These are phyloP conservation scores for Yamagishiella unicocca DNA, from an alignment of 139 green algal genomes.

Conservation along the genomic window DNA sequence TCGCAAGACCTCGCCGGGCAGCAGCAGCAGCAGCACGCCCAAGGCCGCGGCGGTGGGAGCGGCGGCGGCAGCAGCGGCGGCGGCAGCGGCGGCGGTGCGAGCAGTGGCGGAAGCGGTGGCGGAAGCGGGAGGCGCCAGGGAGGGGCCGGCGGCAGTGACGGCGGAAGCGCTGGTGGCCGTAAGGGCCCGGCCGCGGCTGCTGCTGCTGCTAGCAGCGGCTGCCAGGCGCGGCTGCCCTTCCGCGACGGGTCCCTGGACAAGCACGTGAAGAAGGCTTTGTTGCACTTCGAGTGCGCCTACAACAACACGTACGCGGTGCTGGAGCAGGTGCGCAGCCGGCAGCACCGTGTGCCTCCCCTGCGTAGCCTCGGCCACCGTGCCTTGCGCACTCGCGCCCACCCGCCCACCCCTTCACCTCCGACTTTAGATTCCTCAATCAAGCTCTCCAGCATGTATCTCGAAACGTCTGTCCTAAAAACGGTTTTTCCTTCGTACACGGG, in stretches of 20 bases:
- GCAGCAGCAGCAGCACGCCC: not conserved
- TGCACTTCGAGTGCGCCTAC: slow-evolving; percentile 10
- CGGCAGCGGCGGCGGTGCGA: not conserved
- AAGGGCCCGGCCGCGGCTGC: not conserved
- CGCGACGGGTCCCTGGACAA: slow-evolving; percentile 5
- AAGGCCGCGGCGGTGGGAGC: not conserved
- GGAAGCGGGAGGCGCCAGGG: not conserved
- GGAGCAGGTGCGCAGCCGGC: not conserved
- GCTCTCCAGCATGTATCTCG: no score
- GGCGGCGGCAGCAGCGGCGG: not conserved
- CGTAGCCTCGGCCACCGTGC: not conserved
- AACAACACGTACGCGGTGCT: slow-evolving; percentile 15
- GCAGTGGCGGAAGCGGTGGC: not conserved
- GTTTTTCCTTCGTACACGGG: no score
- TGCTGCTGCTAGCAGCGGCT: not conserved
- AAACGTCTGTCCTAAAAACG: no score
- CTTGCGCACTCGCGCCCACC: not conserved
- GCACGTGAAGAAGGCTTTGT: not conserved
- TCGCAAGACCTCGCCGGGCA: not conserved
- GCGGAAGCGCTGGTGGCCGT: not conserved
- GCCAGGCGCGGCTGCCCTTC: not conserved
- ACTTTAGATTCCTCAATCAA: not conserved
- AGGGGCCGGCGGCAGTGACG: not conserved
- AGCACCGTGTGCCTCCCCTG: not conserved
- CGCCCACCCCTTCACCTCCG: not conserved